Evolutionary conservation across 2,329 filamentous ascomycete genomes (phyloP), one percentile per base, ranked within the genome.

Genomic region (Aspergillus ochraceus): DNA sequence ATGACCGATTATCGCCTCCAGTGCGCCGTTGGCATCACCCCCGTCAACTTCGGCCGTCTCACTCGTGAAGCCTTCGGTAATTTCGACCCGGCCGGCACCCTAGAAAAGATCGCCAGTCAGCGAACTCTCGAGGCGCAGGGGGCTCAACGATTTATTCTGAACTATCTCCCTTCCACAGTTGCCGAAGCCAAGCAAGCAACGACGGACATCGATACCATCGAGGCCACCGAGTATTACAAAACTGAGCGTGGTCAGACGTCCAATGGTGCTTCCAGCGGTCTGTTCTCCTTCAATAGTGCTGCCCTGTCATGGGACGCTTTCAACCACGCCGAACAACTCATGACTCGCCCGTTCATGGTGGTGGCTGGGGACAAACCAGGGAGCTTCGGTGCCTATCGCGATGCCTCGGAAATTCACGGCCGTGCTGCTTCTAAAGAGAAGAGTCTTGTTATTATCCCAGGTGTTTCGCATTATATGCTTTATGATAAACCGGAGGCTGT

Each of bases 1-100:
- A 67, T 64, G 60, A 65, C 66, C 1, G 65, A 68, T 22, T 64
- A 68, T 26, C 65, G 66, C 26, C 49, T 69, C 54, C 66, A 65
- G 55, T 60, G 58, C 45, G 59, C 60, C 49, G 63, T 63, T 6
- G 59, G 60, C 10, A 58, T 68, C 57, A 68, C 59, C 3, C 49
- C 60, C 2, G 63, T 53, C 20, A 67, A 64, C 36, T 62, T 68
- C 46, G 64, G 64, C 36, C 62, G 63, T 2, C 58, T 65, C 9
- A 24, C 49, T 26, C 63, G 63, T 4, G 65, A 67, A 59, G 49
- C 59, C 19, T 65, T 67, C 36, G 57, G 50, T n/a, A 36, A 32
- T 2, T 50, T 50, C 17, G 42, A 59, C n/a, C 55, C 64, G 12
- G 59, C 52, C 8, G 59, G 51, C 10, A 39, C 62, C 8, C 55